Evolutionary conservation across 495 filamentous ascomycete genomes (phyloP), one percentile per base, ranked within the genome.

Genomic region (Oleoguttula mirabilis): DNA sequence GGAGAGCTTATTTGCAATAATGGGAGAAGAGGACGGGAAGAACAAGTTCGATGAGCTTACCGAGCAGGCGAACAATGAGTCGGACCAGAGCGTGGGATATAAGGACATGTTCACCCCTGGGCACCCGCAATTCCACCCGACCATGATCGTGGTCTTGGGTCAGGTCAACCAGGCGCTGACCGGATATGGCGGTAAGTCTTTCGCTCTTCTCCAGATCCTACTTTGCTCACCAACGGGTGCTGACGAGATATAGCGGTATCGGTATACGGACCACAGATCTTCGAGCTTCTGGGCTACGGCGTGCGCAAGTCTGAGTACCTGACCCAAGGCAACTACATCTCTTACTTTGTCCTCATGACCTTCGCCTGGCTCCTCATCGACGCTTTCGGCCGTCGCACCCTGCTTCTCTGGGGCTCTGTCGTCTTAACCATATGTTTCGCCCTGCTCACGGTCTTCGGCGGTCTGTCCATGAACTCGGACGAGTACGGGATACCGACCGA

Each of bases 261-360:
- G 15, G 72, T 75, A 4, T 76, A 75, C 43, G 72, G 72, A 12
- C 69, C 70, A 0, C 72, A 75, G 47, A 75, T 75, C 32, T 74
- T 75, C 51, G 44, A 56, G 44, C 66, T 76, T 3, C 63, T 76
- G 12, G 69, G 72, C 22, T 66, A 73, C 39, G 43, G 45, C 15
- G 60, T 66, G 19, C 46, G 39, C 10, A 48, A 41, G 11, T 61
- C 72, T 5, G 71, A 76, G 56, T 63, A 60, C 41, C 51, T 71
- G 11, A 75, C 70, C 3, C 59, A 69, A 12, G 67, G 60, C 12
- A 76, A 76, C 50, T 76, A 74, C 53, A 49, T 69, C 32, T 69
- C 62, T 25, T 74, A 76, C 55, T 69, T 73, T 42, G 36, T 66
- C 39, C 63, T 70, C 41, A 75, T 75, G 72, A 69, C 66, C 6